These are phyloP conservation scores for Kuraishia ogatae DNA, from an alignment of 805 yeast species.

Conservation along the genomic window DNA sequence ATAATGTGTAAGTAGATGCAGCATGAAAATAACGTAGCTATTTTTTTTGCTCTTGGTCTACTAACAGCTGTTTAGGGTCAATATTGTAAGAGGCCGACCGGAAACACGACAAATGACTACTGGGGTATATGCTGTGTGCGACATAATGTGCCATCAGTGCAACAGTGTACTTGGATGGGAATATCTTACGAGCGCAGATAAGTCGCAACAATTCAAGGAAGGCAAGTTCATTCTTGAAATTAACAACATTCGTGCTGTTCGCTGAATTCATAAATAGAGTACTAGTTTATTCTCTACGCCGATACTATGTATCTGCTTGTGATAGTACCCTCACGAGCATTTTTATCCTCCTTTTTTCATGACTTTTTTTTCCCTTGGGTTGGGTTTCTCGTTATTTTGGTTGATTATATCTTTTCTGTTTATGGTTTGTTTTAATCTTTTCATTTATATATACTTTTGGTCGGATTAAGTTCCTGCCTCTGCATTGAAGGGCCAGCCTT, in stretches of 20 bases:
- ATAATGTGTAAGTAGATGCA: slow-evolving; percentile 26
- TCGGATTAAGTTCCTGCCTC: neutral
- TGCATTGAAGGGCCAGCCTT: neutral
- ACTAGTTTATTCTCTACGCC: neutral
- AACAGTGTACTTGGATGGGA: slow-evolving; percentile 52
- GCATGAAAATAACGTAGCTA: too few species aligned
- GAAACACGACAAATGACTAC: slow-evolving; percentile 40
- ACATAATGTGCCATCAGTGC: slow-evolving; percentile 49
- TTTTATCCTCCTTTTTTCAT: neutral
- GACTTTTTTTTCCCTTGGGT: neutral
- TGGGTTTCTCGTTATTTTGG: neutral
- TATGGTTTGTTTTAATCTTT: neutral
- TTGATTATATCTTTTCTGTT: neutral
- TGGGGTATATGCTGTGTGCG: slow-evolving; percentile 49
- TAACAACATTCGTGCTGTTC: slow-evolving; percentile 11
- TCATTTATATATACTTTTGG: neutral
- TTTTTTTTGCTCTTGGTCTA: neutral
- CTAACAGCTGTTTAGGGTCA: slow-evolving; percentile 8
- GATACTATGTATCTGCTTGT: neutral
- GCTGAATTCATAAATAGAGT: neutral
- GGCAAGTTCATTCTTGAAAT: slow-evolving; percentile 50
- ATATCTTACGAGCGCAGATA: slow-evolving; percentile 38
- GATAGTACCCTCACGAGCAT: neutral
- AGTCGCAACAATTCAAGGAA: slow-evolving; percentile 47
- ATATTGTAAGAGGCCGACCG: slow-evolving; percentile 12